Evolutionary conservation across 768 basidiomycete genomes (phyloP), one percentile per base, ranked within the genome.

Genomic region (Leucocoprinus leucothites): DNA sequence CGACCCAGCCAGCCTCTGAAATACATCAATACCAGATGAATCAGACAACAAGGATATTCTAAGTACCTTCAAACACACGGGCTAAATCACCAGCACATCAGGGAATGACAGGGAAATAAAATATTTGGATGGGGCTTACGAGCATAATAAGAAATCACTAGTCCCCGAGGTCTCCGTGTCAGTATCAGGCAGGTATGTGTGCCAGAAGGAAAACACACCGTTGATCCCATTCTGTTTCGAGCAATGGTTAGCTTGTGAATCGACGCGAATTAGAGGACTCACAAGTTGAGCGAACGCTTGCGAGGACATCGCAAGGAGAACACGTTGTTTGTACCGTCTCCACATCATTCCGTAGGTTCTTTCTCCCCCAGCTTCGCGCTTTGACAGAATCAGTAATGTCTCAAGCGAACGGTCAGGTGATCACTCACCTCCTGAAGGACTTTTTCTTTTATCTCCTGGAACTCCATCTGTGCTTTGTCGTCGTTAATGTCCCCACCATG

Each of bases 271-370:
- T 7, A 54, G 38, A 59, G 19, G 1, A 74, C 89, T 58, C 60
- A 91, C 91, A 61, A 95, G 74, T 66, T 95, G 93, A 31, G 93
- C 93, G 67, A 94, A 94, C 22, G 89, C 87, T 66, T 95, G 94
- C 51, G 90, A 89, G n/a, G 87, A 89, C 89, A 94, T 93, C 11
- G 94, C 94, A 40, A 96, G 81, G 57, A 96, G 67, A 3, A 96
- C 91, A 19, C 93, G 76, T n/a, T 84, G 83, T 62, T 85, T 85
- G 66, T 95, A 96, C 60, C 79, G 77, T 61, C 70, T 82, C 89
- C 92, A 95, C 83, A 96, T 88, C 35, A 77, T 76, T 25, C 66
- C 63, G 67, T 95, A 95, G 0, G 82, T 78, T 31, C 89, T 78
- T 44, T 77, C 86, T 56, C 86, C 89, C 28, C 83, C 85, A 22